A percentile compares a stretch with the other conserved stretches of the same genome.
Conservation (phyloP, 768 basidiomycete genomes). For the Royoungia palumana region DNA sequence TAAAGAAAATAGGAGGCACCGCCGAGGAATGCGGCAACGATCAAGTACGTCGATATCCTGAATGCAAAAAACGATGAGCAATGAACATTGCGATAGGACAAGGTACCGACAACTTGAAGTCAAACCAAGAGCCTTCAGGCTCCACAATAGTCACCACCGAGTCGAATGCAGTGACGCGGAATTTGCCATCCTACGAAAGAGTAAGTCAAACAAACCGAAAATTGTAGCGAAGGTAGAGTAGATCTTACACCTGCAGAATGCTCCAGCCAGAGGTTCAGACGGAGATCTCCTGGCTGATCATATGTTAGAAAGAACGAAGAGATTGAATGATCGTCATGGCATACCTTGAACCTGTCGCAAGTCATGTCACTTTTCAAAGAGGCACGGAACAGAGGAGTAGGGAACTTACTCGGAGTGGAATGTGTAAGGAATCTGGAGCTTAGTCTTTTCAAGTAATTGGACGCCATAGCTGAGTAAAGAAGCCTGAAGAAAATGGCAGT, state of each 20-base stretch:
- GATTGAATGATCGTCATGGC: background rate
- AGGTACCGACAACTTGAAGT: slow-evolving; percentile 71
- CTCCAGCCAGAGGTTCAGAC: slow-evolving; percentile 74
- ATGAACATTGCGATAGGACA: background rate
- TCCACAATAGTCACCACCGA: slow-evolving; percentile 77
- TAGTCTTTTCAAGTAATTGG: slow-evolving; percentile 51
- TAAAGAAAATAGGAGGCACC: slow-evolving; percentile 65
- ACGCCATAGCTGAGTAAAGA: slow-evolving; percentile 53
- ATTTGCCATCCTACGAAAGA: slow-evolving; percentile 45
- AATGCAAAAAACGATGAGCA: slow-evolving; percentile 1
- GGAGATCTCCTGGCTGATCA: slow-evolving; percentile 68
- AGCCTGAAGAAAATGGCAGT: slow-evolving; percentile 41
- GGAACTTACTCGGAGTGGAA: slow-evolving; percentile 79
- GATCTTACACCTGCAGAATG: slow-evolving; percentile 56
- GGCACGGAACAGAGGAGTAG: background rate
- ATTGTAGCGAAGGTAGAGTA: background rate
- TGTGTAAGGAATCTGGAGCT: slow-evolving; percentile 63
- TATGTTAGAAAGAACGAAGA: slow-evolving; percentile 1
- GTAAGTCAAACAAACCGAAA: background rate
- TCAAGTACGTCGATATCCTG: slow-evolving; percentile 67
- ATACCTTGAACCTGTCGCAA: slow-evolving; percentile 57
- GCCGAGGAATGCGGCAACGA: slow-evolving; percentile 61
- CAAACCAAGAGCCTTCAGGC: slow-evolving; percentile 72
- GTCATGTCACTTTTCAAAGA: slow-evolving; percentile 2
- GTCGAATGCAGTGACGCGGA: slow-evolving; percentile 69